Percentiles rank a stretch among this genome's conserved stretches.
phyloP scores from a whole-genome alignment of 2,329 filamentous ascomycete species.

The Amphichorda felina region DNA sequence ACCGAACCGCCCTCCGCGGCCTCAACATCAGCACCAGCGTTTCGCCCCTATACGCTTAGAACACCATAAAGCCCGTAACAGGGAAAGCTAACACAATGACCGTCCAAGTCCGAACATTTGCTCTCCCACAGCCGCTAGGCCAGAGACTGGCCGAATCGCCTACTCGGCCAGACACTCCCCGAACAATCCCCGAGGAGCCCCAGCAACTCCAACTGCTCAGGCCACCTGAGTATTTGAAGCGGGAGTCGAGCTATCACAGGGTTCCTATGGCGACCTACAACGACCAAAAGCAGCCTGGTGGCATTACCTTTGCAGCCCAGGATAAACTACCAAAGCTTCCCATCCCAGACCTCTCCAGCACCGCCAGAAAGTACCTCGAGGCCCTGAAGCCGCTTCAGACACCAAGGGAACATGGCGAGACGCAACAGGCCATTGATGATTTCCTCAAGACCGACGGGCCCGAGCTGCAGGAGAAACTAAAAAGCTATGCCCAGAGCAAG shows the following conservation, averaged over 20 bases:
- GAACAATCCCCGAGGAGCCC: constrained; percentile 24
- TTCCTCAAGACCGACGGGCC: constrained; percentile 76
- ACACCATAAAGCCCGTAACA: background rate
- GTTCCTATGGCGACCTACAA: constrained; percentile 41
- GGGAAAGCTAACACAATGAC: constrained; percentile 21
- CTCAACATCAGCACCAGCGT: constrained; percentile 71
- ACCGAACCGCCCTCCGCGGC: constrained; percentile 77
- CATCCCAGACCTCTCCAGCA: constrained; percentile 75
- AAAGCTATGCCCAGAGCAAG: constrained; percentile 80
- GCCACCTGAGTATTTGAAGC: constrained; percentile 5
- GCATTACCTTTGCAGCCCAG: constrained; percentile 82
- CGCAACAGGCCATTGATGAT: constrained; percentile 65
- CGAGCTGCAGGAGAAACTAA: constrained; percentile 76
- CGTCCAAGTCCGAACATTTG: constrained; percentile 26
- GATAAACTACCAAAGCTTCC: constrained; percentile 84
- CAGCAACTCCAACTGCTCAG: constrained; percentile 14
- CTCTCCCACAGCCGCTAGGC: constrained; percentile 60
- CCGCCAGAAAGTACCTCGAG: constrained; percentile 68
- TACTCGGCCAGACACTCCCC: constrained; percentile 18
- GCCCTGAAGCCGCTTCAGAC: constrained; percentile 73
- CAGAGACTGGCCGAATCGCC: constrained; percentile 45
- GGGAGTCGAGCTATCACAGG: constrained; percentile 21
- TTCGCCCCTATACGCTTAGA: constrained; percentile 62
- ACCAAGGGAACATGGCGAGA: constrained; percentile 72
- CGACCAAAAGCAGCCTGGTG: constrained; percentile 46